These are phyloP conservation scores for Penicillium longicatenatum DNA, from an alignment of 495 filamentous ascomycete genomes.

Conservation along the genomic window DNA sequence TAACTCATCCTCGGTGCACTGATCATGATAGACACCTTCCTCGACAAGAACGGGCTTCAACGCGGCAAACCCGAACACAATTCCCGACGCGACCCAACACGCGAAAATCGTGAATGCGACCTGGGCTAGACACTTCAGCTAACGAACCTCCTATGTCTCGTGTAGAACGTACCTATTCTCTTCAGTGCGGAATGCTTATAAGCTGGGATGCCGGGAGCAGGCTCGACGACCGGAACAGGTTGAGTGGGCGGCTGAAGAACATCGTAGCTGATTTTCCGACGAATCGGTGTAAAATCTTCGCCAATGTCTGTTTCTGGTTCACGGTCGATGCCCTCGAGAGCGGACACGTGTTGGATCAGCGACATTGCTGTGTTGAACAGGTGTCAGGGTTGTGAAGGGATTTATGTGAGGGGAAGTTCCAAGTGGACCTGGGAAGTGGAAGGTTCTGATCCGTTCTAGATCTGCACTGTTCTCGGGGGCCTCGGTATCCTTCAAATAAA, in stretches of 20 bases:
- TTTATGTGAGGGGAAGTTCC: not conserved
- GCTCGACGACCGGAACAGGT: conserved; percentile 6
- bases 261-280: conserved; percentile 21
- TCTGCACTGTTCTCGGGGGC: not conserved
- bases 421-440: not conserved
- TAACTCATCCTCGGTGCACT: conserved; percentile 40
- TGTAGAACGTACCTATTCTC: conserved; percentile 15
- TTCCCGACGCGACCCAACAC: conserved; percentile 46
- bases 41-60: conserved; percentile 69
- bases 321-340: conserved; percentile 43
- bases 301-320: conserved; percentile 25
- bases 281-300: conserved; percentile 18
- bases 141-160: not conserved
- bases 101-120: conserved; percentile 19
- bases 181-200: conserved; percentile 13
- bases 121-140: conserved; percentile 14
- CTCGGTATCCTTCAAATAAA: not conserved
- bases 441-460: not conserved
- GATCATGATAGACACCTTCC: conserved; percentile 64
- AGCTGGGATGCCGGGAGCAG: conserved; percentile 11
- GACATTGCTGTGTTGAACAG: conserved; percentile 39
- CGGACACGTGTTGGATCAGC: conserved; percentile 45
- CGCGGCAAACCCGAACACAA: conserved; percentile 74
- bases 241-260: conserved; percentile 14
- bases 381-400: not conserved